These are phyloP conservation scores for Brachypodium distachyon DNA, from an alignment of 202 grass and related monocot species.

Conservation along the genomic window DNA sequence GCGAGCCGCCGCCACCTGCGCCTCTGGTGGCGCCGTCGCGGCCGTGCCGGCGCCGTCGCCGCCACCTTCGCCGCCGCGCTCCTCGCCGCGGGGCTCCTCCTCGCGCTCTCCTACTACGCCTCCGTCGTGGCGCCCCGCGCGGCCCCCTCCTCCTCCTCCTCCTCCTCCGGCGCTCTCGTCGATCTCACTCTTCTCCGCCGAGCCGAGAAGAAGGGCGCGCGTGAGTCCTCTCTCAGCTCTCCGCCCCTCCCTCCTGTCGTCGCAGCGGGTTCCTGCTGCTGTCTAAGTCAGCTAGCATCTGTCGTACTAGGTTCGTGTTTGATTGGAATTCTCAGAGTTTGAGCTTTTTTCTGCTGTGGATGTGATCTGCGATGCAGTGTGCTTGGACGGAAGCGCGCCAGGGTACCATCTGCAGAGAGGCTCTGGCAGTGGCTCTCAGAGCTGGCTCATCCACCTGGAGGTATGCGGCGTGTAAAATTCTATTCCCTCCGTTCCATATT, in stretches of 20 bases:
- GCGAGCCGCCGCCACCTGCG: conserved; percentile 30
- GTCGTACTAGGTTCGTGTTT: neutral
- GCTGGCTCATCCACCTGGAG: conserved; percentile 81
- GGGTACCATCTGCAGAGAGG: conserved; percentile 84
- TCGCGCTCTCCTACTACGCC: conserved; percentile 41
- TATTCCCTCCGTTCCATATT: too few species aligned
- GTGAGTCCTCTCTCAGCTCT: conserved; percentile 21
- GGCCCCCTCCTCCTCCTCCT: neutral
- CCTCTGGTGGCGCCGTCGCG: conserved; percentile 58
- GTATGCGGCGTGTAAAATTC: conserved; percentile 17
- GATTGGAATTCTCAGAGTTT: neutral
- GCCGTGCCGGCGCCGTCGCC: conserved; percentile 25
- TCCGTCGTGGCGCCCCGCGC: conserved; percentile 16
- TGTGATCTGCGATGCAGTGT: conserved; percentile 44
- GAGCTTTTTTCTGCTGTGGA: neutral
- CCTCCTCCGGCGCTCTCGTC: conserved; percentile 29
- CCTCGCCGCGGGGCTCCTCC: conserved; percentile 39
- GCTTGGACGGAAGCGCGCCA: conserved; percentile 73
- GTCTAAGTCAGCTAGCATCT: neutral
- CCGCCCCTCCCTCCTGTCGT: too few species aligned
- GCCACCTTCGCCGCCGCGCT: conserved; percentile 29
- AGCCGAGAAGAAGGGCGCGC: conserved; percentile 64
- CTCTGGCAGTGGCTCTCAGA: conserved; percentile 50
- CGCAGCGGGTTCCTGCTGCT: too few species aligned
- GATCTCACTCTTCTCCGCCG: conserved; percentile 57